These are phyloP conservation scores for Chaetomium fimeti DNA, from an alignment of 495 filamentous ascomycete species.

Conservation along the genomic window DNA sequence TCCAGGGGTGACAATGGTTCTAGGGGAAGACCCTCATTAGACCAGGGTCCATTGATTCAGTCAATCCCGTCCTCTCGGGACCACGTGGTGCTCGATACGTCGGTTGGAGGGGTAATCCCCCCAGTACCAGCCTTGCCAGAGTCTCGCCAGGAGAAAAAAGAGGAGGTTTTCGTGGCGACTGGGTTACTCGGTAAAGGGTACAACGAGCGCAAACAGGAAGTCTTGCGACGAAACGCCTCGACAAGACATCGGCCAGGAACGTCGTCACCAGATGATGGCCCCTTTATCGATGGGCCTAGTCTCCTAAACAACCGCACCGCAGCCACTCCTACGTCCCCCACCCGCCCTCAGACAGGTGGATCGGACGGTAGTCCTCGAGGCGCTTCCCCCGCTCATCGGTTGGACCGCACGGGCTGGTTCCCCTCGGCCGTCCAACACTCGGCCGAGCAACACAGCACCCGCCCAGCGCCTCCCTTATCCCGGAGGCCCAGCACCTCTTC, in stretches of 20 bases:
- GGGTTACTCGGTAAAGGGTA: conserved; percentile 48
- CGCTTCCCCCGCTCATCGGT: neutral
- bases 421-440: conserved; percentile 48
- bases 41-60: conserved; percentile 46
- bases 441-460: conserved; percentile 34
- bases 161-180: conserved; percentile 36
- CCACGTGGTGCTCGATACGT: conserved; percentile 30
- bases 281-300: conserved; percentile 52
- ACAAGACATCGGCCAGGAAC: neutral
- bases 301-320: conserved; percentile 45
- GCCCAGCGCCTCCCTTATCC: conserved; percentile 18
- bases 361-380: conserved; percentile 1
- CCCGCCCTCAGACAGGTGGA: neutral
- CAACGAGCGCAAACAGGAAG: conserved; percentile 42
- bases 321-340: neutral
- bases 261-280: conserved; percentile 13
- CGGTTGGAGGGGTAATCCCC: conserved; percentile 27
- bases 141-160: conserved; percentile 7
- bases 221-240: conserved; percentile 24
- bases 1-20: neutral
- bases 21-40: conserved; percentile 29
- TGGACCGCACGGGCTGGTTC: conserved; percentile 42
- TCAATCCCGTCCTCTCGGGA: conserved; percentile 28
- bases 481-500: conserved; percentile 27
- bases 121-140: conserved; percentile 10